These are phyloP conservation scores for Phytophthora kernoviae DNA, from an alignment of 352 stramenopile genomes.

Conservation along the genomic window DNA sequence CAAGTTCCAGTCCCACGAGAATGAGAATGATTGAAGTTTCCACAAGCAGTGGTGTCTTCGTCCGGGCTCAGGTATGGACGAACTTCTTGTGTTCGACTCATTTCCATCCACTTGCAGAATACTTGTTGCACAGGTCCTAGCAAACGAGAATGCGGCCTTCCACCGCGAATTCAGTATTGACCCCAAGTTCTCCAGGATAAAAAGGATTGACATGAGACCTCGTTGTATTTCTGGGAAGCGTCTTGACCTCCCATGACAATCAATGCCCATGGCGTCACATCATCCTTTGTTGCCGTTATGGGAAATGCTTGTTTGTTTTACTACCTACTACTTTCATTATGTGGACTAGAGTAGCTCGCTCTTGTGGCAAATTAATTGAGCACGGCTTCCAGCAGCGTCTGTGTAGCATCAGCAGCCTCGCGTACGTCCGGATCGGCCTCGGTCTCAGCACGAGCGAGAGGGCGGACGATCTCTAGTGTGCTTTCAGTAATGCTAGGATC, in stretches of 20 bases:
- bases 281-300: no score
- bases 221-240: no score
- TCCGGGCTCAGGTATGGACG: constrained; percentile 9
- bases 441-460: constrained; percentile 59
- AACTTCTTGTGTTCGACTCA: constrained; percentile 12
- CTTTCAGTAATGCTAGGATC: constrained; percentile 66
- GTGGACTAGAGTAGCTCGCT: background rate
- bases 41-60: constrained; percentile 7
- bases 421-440: constrained; percentile 78
- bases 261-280: no score
- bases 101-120: background rate
- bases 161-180: no score
- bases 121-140: background rate
- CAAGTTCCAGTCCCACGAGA: constrained; percentile 13
- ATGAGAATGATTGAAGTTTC: constrained; percentile 6
- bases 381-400: constrained; percentile 51
- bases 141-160: no score
- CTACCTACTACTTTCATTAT: background rate
- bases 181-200: no score
- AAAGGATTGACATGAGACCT: no score
- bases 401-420: constrained; percentile 67
- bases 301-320: background rate
- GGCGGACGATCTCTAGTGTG: constrained; percentile 79
- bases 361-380: constrained; percentile 41
- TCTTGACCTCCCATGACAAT: no score